These are phyloP conservation scores for Guyanaporus albipodus DNA, from an alignment of 768 basidiomycete genomes.

Conservation along the genomic window DNA sequence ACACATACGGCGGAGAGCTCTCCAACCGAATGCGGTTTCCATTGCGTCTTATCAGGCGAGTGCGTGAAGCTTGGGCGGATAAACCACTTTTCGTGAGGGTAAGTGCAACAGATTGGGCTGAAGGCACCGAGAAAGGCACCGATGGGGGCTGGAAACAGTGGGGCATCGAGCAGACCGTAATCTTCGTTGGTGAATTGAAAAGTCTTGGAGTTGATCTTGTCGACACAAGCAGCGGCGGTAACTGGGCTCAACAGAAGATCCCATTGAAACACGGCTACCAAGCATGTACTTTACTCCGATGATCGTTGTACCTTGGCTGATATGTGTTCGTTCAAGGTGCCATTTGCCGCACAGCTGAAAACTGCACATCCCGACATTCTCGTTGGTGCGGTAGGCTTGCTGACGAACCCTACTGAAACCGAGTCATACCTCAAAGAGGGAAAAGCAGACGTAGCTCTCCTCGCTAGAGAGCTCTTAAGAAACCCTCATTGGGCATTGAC, in stretches of 20 bases:
- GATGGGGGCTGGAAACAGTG: slow-evolving; percentile 60
- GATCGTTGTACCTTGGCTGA: neutral
- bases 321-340: slow-evolving; percentile 40
- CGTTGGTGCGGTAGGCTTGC: slow-evolving; percentile 68
- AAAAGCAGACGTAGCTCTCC: slow-evolving; percentile 63
- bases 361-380: slow-evolving; percentile 51
- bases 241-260: slow-evolving; percentile 60
- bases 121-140: slow-evolving; percentile 48
- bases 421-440: slow-evolving; percentile 62
- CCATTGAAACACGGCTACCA: slow-evolving; percentile 53
- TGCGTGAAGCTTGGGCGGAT: slow-evolving; percentile 54
- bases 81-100: slow-evolving; percentile 73
- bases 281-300: slow-evolving; percentile 30
- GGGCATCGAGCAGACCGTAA: slow-evolving; percentile 74
- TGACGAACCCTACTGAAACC: slow-evolving; percentile 56
- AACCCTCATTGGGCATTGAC: slow-evolving; percentile 61
- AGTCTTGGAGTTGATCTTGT: slow-evolving; percentile 71
- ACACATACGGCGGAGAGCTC: slow-evolving; percentile 68
- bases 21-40: slow-evolving; percentile 71
- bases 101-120: slow-evolving; percentile 65
- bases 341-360: slow-evolving; percentile 64
- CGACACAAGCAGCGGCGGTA: slow-evolving; percentile 67
- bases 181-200: slow-evolving; percentile 52
- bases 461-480: slow-evolving; percentile 65
- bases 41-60: slow-evolving; percentile 49